Percentiles rank a stretch among this genome's conserved stretches.
These are phyloP conservation scores for Fistulifera solaris DNA, from an alignment of 108 stramenopile genomes.

Conservation along the genomic window DNA sequence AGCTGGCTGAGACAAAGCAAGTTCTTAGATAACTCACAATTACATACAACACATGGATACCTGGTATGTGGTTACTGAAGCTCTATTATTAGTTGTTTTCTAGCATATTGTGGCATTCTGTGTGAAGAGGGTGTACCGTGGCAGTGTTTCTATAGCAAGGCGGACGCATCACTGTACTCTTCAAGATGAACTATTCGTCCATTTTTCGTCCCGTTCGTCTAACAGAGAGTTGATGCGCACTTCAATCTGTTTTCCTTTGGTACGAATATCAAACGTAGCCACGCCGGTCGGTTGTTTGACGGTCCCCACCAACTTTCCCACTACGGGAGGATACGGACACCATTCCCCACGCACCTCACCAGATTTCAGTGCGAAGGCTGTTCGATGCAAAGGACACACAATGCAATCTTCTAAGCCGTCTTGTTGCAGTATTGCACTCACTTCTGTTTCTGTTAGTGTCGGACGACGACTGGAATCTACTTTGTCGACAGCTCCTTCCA, in stretches of 20 bases:
- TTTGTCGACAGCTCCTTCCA: constrained; percentile 9
- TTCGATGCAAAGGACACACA: constrained; percentile 90
- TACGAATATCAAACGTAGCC: constrained; percentile 73
- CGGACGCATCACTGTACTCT: too few relatives aligned
- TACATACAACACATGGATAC: too few relatives aligned
- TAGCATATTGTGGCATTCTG: too few relatives aligned
- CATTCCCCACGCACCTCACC: constrained; percentile 92
- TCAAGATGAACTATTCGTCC: neutral
- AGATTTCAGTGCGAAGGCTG: constrained; percentile 85
- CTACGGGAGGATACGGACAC: constrained; percentile 93
- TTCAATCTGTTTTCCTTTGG: constrained; percentile 75
- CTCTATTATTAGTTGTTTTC: too few relatives aligned
- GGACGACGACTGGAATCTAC: neutral
- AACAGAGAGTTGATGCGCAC: constrained; percentile 43
- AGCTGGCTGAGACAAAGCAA: too few relatives aligned
- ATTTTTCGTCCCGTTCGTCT: constrained; percentile 2
- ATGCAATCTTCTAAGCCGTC: constrained; percentile 87
- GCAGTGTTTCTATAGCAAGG: too few relatives aligned
- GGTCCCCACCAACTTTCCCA: constrained; percentile 70
- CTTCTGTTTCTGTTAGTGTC: constrained; percentile 15
- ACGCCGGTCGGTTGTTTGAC: constrained; percentile 43
- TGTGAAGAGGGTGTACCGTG: too few relatives aligned
- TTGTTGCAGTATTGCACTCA: constrained; percentile 24
- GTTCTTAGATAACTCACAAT: too few relatives aligned
- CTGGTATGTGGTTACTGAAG: too few relatives aligned